Base-by-base conservation (phyloP, 306 rosid species). In the Rosa lucieae region DNA sequence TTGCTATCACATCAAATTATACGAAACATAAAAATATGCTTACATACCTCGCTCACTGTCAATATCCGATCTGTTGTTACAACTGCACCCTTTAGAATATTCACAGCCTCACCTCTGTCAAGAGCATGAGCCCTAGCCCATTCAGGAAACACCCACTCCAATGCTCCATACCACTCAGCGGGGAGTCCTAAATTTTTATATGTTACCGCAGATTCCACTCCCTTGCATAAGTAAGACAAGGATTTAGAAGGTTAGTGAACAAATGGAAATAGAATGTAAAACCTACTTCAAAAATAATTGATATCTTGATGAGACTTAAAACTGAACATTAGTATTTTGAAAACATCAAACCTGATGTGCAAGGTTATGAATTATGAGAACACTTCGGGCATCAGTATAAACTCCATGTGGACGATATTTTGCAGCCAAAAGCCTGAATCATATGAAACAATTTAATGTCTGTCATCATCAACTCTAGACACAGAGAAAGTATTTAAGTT, bases 81-180 rank as follows among this genome's bases (percentile, higher is more conserved):
- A 78, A 91, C 74, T 69, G 98, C 95, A 74, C 98, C 97, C 90
- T 93, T 93, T 10, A 93, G 81, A 84, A 91, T 87, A 84, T 91
- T 93, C 81, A 93, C 97, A 72, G 98, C 91, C 89, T 90, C 92
- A 17, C 98, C 98, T 11, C 75, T 82, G 89, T 93, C 98, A 72
- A 93, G 95, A 85, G 98, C 98, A 86, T 93, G 98, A 10, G 84
- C 77, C 87, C 98, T 91, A 66, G 98, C 97, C 98, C 98, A 93
- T 52, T 75, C 83, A 63, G 97, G 98, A 83, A 91, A 91, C 58
- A 93, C 97, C 95, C 97, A 93, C 80, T 77, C 97, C 77, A 93
- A 21, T 67, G 98, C 97, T 82, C 93, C 98, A 72, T 67, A 80
- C 98, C 98, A 93, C 73, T 93, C 95, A 37, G 72, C 56, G 81